Evolutionary conservation across 257 asterid species (phyloP).

Genomic region (Paulownia fortunei): DNA sequence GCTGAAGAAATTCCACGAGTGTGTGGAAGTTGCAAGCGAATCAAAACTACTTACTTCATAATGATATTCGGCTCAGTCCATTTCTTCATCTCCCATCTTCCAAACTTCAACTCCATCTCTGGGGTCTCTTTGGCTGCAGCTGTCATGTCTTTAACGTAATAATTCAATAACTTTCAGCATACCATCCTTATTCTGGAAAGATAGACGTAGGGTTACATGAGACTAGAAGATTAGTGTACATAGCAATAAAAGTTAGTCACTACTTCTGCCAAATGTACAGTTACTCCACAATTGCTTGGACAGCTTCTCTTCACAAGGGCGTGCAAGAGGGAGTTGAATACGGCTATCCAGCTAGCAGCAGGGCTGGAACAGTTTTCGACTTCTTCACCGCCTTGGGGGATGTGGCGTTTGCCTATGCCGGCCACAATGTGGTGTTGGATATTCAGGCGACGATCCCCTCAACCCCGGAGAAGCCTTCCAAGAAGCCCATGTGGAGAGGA

Average conservation of each 20-base stretch:
- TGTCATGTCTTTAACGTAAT: conserved; percentile 56
- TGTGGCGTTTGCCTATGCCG: conserved; percentile 48
- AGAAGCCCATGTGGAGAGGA: conserved; percentile 51
- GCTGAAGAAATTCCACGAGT: conserved; percentile 51
- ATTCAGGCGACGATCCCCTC: conserved; percentile 50
- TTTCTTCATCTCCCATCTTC: conserved; percentile 58
- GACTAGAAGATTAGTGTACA: no score
- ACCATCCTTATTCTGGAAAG: conserved; percentile 17
- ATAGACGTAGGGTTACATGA: background rate
- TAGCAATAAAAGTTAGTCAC: background rate
- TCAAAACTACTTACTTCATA: conserved; percentile 51
- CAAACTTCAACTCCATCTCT: conserved; percentile 58
- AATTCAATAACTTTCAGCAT: background rate
- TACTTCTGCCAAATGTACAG: conserved; percentile 31
- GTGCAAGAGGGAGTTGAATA: conserved; percentile 42
- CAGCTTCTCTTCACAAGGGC: conserved; percentile 52
- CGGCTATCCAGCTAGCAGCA: conserved; percentile 26
- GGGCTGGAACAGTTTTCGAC: conserved; percentile 40
- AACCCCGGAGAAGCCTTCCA: conserved; percentile 47
- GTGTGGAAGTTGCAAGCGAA: conserved; percentile 32
- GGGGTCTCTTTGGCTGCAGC: conserved; percentile 63
- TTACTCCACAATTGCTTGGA: conserved; percentile 60
- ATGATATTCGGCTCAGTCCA: conserved; percentile 58
- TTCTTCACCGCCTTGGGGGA: conserved; percentile 46
- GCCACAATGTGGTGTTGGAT: conserved; percentile 48